Evolutionary conservation across 345 rosid species (phyloP), one percentile per base, ranked within the genome.

Genomic region (Moricandia moricandioides): DNA sequence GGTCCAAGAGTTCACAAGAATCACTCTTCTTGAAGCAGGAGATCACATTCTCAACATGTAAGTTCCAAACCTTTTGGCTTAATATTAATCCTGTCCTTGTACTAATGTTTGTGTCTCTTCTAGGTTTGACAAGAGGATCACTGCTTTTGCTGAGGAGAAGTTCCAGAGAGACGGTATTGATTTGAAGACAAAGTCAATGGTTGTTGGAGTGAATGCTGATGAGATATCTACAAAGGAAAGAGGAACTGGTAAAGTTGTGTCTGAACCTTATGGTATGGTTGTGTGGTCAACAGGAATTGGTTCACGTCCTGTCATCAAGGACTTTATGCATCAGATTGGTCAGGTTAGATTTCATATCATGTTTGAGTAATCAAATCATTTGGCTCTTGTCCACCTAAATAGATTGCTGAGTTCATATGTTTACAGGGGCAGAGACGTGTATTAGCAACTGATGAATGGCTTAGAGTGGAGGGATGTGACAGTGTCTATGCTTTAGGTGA

Each of bases 221-320:
- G 89, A 92, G 16, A 86, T 91, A 17, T 80, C 88, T 0, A 82
- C 84, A 33, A 90, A 88, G 78, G 89, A 83, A 39, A 87, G 76
- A 65, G 69, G 47, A 67, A 85, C 71, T 18, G 94, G 89, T 26
- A 56, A 86, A 31, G 24, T 74, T 3, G 73, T 65, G 49, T 65
- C 82, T 13, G 45, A 84, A 5, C 92, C 97, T 13, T 87, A 92
- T 64, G 97, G 97, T 61, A 80, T 90, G 89, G 91, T 86, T 70
- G 91, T 92, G 16, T 92, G 96, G 94, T 88, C 97, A 16, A 88
- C 96, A n/a, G 96, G 96, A 1, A 76, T 89, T 59, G 91, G 91
- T 10, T 76, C 86, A 52, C 91, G 93, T 18, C 93, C 92, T 24
- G 82, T 92, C 60, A 73, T 88, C 31, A 74, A 27, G 62, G 91